Base-by-base conservation (phyloP, 2,329 filamentous ascomycete species). In the Fusarium oligoseptatum region DNA sequence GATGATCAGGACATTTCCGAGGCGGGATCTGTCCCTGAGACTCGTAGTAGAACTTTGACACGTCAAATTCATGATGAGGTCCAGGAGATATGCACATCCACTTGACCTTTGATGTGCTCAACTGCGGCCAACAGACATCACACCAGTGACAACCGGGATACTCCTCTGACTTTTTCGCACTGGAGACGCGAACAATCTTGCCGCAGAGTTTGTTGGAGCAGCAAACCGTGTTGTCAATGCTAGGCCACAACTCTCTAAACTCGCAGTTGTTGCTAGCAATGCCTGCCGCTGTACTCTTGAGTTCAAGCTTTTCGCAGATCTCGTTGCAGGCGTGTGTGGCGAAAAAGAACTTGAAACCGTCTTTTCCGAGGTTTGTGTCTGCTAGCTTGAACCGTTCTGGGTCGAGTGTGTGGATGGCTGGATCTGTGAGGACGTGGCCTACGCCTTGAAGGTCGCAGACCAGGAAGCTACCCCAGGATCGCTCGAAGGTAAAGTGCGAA, bases 401-500 rank as follows among this genome's bases (percentile, higher is more conserved):
- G 39, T 84, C 82, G 1, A 58, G 60, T 1, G 83, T 84, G 50
- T 84, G 83, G 41, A 85, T 79, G 1, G 78, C 78, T 14, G 83
- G 83, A 57, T 85, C 83, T 8, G 83, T 85, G 11, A 84, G 74
- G 7, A 80, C 50, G 15, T 75, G 50, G 22, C 79, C 82, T 1
- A 84, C 82, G 8, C 83, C 83, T 66, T 85, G 83, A 1, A 85
- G 71, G 70, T 84, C 82, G 50, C 64, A 73, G 9, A 84, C 80
- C 1, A 84, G 32, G 36, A 85, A 79, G 15, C 67, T 65, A n/a
- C 83, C 84, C 58, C 71, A 71, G 0, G 84, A 84, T 1, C 84
- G 80, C 76, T 85, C 84, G 50, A 83, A 85, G 2, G 83, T 84
- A 45, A 84, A 85, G 64, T 85, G 84, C 0, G 82, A 84, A 65